Evolutionary conservation across 2,329 filamentous ascomycete genomes (phyloP), one percentile per base, ranked within the genome.

Genomic region (Thielaviopsis punctulata): DNA sequence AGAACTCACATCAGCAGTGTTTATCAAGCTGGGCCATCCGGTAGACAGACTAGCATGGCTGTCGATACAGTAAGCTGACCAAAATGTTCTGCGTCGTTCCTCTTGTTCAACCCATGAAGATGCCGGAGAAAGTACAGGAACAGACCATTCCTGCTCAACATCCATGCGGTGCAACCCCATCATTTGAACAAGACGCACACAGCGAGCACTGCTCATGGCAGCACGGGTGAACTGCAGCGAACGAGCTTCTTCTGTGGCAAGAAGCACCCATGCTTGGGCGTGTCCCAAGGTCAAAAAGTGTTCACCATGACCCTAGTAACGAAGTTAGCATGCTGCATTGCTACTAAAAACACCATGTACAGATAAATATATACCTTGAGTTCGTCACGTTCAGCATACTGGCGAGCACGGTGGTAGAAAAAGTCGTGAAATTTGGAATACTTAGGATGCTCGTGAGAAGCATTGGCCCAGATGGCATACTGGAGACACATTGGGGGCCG

Each of bases 391-490:
- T 95, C 82, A 0, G 82, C 73, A 61, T 95, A 95, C 58, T 89
- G 88, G 25, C 89, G 76, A 3, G 88, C 78, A 43, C 87, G 76
- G 49, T 78, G 75, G 62, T 95, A 95, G 60, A 95, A 89, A 47
- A 89, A 74, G 7, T 84, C 80, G 56, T 87, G 79, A 39, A 87
- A 76, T 8, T 69, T 68, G 7, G 74, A 70, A 60, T 93, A 93
- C 61, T 86, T 86, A 41, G 84, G 75, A 27, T 81, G 77, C 1
- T 81, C 71, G 13, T 78, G 76, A 4, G 87, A 79, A 8, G 86
- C 86, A 59, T 86, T 69, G n/a, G 81, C 77, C 87, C 88, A 95
- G 63, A 95, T 86, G 22, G 81, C 82, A 64, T 95, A 95, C 60
- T 89, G 77, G 43, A 95, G 68, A 60, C 79, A 86, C 61, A 93